Evolutionary conservation across 2,329 filamentous ascomycete genomes (phyloP).

Genomic region (Trichoderma koningii): DNA sequence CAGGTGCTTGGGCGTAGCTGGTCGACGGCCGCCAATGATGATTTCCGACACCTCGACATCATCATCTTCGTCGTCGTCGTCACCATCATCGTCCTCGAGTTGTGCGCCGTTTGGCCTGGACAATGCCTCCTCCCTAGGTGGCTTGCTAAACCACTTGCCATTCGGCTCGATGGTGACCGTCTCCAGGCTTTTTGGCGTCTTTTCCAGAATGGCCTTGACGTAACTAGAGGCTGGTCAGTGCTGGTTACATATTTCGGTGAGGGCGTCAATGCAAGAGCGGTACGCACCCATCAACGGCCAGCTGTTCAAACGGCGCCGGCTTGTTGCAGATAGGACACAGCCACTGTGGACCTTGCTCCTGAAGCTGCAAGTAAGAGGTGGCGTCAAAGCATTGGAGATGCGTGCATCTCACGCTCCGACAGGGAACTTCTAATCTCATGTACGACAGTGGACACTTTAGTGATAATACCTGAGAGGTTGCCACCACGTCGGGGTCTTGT

Average conservation of each 20-base stretch:
- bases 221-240: constrained; percentile 56
- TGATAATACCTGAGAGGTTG: constrained; percentile 85
- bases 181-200: constrained; percentile 70
- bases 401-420: constrained; percentile 75
- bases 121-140: constrained; percentile 38
- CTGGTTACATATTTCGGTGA: too few species aligned
- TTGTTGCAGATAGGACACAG: constrained; percentile 93
- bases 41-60: constrained; percentile 53
- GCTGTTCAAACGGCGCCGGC: constrained; percentile 72
- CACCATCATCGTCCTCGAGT: constrained; percentile 44
- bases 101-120: constrained; percentile 36
- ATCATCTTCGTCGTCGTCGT: constrained; percentile 48
- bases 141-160: constrained; percentile 67
- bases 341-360: constrained; percentile 97
- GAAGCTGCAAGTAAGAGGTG: constrained; percentile 85
- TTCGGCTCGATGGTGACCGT: constrained; percentile 89
- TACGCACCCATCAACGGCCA: constrained; percentile 83
- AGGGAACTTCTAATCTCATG: constrained; percentile 76
- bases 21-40: constrained; percentile 38
- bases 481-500: constrained; percentile 83
- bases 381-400: constrained; percentile 97
- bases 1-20: constrained; percentile 43
- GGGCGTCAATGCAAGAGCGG: not conserved
- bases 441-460: constrained; percentile 92
- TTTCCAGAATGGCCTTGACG: constrained; percentile 80